A percentile compares a stretch with the other conserved stretches of the same genome.
These are phyloP conservation scores for Elsinoe perseae DNA, from an alignment of 2,329 filamentous ascomycete species.

Conservation along the genomic window DNA sequence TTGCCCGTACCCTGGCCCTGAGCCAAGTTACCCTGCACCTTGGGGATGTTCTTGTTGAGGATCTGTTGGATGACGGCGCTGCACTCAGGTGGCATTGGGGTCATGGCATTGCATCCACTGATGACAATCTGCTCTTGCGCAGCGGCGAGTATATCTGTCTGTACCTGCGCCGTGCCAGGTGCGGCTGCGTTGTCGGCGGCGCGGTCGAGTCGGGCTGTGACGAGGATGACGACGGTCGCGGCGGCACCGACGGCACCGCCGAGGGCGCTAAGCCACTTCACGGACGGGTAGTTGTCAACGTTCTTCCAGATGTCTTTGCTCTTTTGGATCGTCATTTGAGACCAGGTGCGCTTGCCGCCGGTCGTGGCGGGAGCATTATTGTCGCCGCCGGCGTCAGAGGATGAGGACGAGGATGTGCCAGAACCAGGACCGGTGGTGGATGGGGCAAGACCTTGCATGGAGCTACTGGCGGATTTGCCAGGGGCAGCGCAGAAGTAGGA, in stretches of 20 bases:
- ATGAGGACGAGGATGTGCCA: not conserved
- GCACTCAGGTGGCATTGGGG: not conserved
- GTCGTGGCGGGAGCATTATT: not conserved
- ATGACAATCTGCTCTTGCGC: not conserved
- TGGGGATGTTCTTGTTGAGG: not conserved
- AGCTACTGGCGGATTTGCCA: not conserved
- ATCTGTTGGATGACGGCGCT: not conserved
- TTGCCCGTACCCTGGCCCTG: not conserved
- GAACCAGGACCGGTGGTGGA: not conserved
- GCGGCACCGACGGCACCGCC: not conserved
- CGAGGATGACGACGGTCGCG: not conserved
- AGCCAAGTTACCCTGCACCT: not conserved
- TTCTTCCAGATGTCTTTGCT: not conserved
- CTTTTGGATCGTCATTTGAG: not conserved
- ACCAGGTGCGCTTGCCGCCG: not conserved
- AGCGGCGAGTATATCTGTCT: not conserved
- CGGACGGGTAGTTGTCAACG: not conserved
- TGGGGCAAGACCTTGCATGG: not conserved
- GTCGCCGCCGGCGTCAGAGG: not conserved
- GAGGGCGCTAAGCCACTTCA: not conserved
- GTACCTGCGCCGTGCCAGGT: not conserved
- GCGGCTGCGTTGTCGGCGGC: not conserved
- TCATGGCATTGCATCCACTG: not conserved
- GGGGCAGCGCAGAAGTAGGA: constrained; percentile 1
- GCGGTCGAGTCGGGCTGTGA: not conserved